Conservation (phyloP, 352 stramenopile genomes). For the Phytophthora pseudosyringae region DNA sequence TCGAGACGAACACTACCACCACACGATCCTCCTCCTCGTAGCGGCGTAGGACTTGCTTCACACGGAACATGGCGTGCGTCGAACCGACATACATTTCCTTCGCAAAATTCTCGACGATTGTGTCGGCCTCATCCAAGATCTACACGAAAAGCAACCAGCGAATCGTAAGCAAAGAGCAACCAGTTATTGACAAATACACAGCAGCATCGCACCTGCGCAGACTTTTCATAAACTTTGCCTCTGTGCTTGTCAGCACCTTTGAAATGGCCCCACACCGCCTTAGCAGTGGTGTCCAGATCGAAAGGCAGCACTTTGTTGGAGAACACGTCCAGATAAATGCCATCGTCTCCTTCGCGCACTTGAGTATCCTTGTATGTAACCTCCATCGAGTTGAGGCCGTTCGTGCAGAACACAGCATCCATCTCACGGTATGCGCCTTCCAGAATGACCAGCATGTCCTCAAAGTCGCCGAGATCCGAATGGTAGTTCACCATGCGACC, state of each 20-base stretch:
- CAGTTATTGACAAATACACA: not conserved
- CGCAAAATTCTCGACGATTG: conserved; percentile 51
- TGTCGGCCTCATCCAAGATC: conserved; percentile 39
- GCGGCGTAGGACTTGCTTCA: conserved; percentile 42
- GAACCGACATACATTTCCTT: conserved; percentile 46
- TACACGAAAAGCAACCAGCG: conserved; percentile 2
- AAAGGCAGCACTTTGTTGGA: conserved; percentile 54
- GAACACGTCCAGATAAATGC: conserved; percentile 48
- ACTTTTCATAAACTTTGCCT: conserved; percentile 42
- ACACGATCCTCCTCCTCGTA: conserved; percentile 44
- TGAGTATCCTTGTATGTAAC: conserved; percentile 39
- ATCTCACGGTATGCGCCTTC: conserved; percentile 44
- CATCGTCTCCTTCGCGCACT: conserved; percentile 36
- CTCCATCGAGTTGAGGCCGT: conserved; percentile 42
- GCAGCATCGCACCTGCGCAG: conserved; percentile 29
- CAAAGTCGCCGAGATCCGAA: conserved; percentile 32
- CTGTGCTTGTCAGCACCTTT: conserved; percentile 41
- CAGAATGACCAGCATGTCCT: conserved; percentile 37
- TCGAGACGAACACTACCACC: conserved; percentile 41
- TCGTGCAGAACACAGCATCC: conserved; percentile 42
- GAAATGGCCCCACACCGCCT: conserved; percentile 48
- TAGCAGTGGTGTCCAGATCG: conserved; percentile 35
- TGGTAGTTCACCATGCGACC: conserved; percentile 37
- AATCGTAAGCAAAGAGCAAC: not conserved
- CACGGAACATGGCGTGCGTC: conserved; percentile 43